Conservation (phyloP, 805 yeast species). For the Saccharomyces eubayanus region DNA sequence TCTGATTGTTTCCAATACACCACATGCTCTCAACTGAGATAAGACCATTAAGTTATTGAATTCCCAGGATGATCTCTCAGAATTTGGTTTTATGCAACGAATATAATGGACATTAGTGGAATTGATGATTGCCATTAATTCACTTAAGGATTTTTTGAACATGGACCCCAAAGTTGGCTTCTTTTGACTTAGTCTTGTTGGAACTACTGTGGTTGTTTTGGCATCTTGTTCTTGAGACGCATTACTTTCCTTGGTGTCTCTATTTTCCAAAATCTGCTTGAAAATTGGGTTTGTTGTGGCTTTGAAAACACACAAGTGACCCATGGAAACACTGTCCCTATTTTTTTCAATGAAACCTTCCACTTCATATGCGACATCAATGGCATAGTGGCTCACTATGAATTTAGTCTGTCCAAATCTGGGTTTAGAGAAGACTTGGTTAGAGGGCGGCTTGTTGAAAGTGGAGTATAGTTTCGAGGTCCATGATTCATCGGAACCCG, state of each 20-base stretch:
- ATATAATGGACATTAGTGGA: constrained; percentile 94
- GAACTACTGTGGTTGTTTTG: constrained; percentile 32
- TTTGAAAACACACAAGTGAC: constrained; percentile 77
- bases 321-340: constrained; percentile 94
- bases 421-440: constrained; percentile 80
- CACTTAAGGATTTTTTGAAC: constrained; percentile 85
- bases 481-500: constrained; percentile 92
- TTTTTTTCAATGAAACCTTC: constrained; percentile 96
- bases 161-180: constrained; percentile 94
- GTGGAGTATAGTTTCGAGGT: constrained; percentile 81
- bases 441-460: constrained; percentile 68
- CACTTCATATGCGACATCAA: constrained; percentile 84
- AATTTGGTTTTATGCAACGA: constrained; percentile 96
- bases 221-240: constrained; percentile 31
- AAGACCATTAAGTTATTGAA: constrained; percentile 95
- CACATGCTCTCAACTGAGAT: constrained; percentile 94
- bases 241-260: constrained; percentile 44
- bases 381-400: constrained; percentile 87
- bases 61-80: constrained; percentile 88
- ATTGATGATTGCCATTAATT: constrained; percentile 84
- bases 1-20: constrained; percentile 92
- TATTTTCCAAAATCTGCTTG: constrained; percentile 51
- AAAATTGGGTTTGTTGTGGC: constrained; percentile 60
- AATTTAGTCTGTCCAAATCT: constrained; percentile 89
- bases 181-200: constrained; percentile 43